Evolutionary conservation across 306 rosid genomes (phyloP).

Genomic region (Trifolium fragiferum): DNA sequence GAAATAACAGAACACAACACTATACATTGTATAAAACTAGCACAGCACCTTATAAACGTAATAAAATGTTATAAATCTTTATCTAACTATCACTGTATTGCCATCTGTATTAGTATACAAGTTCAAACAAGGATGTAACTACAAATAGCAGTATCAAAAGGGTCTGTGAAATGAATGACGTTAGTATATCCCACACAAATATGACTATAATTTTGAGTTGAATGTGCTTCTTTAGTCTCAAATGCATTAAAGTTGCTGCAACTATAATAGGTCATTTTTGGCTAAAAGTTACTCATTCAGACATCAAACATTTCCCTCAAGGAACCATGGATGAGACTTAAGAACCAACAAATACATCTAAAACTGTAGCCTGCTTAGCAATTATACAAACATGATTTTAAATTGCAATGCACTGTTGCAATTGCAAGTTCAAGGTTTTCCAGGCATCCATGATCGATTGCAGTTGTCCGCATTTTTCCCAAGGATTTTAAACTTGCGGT

Average conservation of each 20-base stretch:
- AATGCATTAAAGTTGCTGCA: constrained; percentile 13
- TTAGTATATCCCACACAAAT: background rate
- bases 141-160: background rate
- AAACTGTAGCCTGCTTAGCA: constrained; percentile 23
- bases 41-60: background rate
- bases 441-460: background rate
- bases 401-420: background rate
- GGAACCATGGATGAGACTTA: constrained; percentile 16
- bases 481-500: background rate
- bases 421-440: background rate
- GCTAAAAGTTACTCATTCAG: constrained; percentile 27
- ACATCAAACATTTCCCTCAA: constrained; percentile 8
- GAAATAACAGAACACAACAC: background rate
- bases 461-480: background rate
- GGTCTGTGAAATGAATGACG: background rate
- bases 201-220: background rate
- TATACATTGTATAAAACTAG: constrained; percentile 12
- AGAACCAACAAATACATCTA: constrained; percentile 35
- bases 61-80: background rate
- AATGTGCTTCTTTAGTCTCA: background rate
- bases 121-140: background rate
- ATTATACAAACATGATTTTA: background rate
- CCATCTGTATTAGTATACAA: background rate
- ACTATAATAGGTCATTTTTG: constrained; percentile 5
- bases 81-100: background rate